Conservation (phyloP, 2,329 filamentous ascomycete species). For the Fusarium marasasianum region DNA sequence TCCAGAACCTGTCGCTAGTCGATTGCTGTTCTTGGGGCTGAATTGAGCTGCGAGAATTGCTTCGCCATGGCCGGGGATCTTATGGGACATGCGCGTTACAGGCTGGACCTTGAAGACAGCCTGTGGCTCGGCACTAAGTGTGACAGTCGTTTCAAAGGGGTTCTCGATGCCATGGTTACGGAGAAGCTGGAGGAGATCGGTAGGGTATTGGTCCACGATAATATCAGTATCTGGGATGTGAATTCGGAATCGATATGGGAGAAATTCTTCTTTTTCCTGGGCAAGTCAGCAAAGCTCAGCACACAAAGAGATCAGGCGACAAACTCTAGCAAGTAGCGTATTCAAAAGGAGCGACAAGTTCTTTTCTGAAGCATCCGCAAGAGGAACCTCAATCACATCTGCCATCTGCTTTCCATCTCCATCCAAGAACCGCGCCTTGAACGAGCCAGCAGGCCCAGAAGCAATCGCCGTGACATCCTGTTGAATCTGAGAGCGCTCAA, state of each 20-base stretch:
- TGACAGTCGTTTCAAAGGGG: slow-evolving; percentile 64
- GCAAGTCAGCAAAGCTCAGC: neutral
- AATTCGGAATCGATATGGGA: slow-evolving; percentile 70
- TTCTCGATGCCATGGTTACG: slow-evolving; percentile 65
- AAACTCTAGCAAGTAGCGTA: slow-evolving; percentile 79
- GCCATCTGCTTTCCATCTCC: slow-evolving; percentile 77
- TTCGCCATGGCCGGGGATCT: slow-evolving; percentile 90
- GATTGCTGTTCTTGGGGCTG: slow-evolving; percentile 78
- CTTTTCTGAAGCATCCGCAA: slow-evolving; percentile 86
- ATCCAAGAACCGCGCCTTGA: slow-evolving; percentile 89
- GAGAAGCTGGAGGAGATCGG: slow-evolving; percentile 64
- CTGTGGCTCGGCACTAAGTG: slow-evolving; percentile 77
- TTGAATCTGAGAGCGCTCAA: slow-evolving; percentile 77
- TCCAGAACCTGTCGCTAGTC: slow-evolving; percentile 87
- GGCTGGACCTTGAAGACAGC: slow-evolving; percentile 93
- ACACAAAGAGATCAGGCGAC: slow-evolving; percentile 24
- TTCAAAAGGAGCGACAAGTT: slow-evolving; percentile 90
- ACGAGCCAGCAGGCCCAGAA: slow-evolving; percentile 75
- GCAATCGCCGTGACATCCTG: slow-evolving; percentile 74
- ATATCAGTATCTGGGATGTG: slow-evolving; percentile 64
- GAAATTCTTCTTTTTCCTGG: slow-evolving; percentile 65
- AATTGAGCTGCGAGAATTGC: slow-evolving; percentile 89
- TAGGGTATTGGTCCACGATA: slow-evolving; percentile 65
- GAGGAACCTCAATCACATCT: slow-evolving; percentile 76
- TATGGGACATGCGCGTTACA: slow-evolving; percentile 87